Percentiles rank a stretch among this genome's conserved stretches.
Conservation (phyloP, 78 protist genomes). For the Dictyostelium purpureum region DNA sequence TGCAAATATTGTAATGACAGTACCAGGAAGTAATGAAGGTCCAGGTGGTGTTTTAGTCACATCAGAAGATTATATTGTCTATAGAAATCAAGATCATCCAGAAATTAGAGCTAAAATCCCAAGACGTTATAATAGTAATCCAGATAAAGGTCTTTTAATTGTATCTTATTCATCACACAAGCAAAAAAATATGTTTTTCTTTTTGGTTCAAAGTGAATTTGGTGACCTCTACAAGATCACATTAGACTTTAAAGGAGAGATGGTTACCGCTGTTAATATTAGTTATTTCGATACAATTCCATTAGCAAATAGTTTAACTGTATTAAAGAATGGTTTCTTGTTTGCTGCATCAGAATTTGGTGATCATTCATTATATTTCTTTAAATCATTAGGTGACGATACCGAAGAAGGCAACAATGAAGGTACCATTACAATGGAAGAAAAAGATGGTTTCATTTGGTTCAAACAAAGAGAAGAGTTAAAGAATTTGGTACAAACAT, state of each 20-base stretch:
- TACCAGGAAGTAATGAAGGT: constrained; percentile 97
- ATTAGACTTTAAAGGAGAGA: constrained; percentile 73
- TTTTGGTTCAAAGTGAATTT: constrained; percentile 94
- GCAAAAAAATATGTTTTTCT: constrained; percentile 87
- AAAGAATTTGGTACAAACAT: constrained; percentile 83
- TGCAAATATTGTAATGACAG: constrained; percentile 83
- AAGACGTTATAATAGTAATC: constrained; percentile 75
- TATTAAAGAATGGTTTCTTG: constrained; percentile 90
- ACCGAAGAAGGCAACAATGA: not conserved
- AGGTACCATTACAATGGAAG: not conserved
- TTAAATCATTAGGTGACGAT: constrained; percentile 37
- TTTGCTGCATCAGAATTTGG: constrained; percentile 97
- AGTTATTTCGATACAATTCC: constrained; percentile 96
- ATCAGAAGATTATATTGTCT: constrained; percentile 58
- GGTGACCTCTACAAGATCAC: constrained; percentile 96
- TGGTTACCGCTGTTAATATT: constrained; percentile 70
- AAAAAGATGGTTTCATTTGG: not conserved
- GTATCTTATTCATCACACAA: constrained; percentile 75
- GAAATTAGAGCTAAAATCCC: constrained; percentile 46
- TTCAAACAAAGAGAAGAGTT: constrained; percentile 60
- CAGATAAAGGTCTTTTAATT: constrained; percentile 65
- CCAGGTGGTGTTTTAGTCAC: constrained; percentile 97
- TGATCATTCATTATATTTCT: constrained; percentile 87
- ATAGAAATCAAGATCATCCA: constrained; percentile 65
- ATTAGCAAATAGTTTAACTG: constrained; percentile 75